phyloP scores from a whole-genome alignment of 345 rosid genomes.

The Rhodamnia rubescens region DNA sequence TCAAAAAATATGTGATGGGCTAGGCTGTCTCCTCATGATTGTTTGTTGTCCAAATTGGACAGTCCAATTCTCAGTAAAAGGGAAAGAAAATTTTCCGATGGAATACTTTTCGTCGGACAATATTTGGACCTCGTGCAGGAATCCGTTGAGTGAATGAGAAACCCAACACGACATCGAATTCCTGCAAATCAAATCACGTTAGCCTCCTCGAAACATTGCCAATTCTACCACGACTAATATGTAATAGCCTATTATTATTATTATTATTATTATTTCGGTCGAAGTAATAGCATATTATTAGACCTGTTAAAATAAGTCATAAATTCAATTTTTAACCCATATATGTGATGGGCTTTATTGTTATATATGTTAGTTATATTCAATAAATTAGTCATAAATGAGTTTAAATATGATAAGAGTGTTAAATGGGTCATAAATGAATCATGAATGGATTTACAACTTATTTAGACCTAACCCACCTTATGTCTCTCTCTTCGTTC shows the following conservation, averaged over 20 bases:
- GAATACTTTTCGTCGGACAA: neutral
- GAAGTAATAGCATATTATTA: no score
- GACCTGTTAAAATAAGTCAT: neutral
- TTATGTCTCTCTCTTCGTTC: no score
- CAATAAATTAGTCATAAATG: neutral
- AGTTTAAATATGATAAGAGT: neutral
- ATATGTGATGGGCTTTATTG: no score
- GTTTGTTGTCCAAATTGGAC: neutral
- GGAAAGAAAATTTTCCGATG: neutral
- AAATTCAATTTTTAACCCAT: neutral
- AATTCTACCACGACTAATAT: neutral
- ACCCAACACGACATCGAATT: neutral
- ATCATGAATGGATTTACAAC: no score
- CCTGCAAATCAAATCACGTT: neutral
- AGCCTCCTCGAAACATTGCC: constrained; percentile 7
- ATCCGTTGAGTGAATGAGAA: neutral
- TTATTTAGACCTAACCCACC: no score
- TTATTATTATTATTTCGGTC: no score
- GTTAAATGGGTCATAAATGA: no score
- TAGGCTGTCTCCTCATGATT: no score
- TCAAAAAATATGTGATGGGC: no score
- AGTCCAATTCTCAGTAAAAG: neutral
- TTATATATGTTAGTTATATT: no score
- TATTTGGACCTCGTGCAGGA: neutral
- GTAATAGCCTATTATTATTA: no score